Conservation (phyloP, 225 moss, liverwort and hornwort genomes). For the Bryum argenteum region DNA sequence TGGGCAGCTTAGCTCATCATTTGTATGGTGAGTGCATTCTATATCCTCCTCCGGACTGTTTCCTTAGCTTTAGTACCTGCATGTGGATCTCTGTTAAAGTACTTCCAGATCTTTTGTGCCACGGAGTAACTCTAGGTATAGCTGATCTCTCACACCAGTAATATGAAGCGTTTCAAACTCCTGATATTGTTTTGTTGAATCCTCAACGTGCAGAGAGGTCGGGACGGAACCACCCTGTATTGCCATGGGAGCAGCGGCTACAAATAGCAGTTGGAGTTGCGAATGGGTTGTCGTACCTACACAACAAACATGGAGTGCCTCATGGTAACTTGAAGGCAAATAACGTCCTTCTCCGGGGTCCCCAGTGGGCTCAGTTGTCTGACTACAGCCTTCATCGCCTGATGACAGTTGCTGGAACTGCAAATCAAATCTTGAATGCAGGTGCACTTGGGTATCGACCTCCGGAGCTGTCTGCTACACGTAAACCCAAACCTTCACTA, state of each 20-base stretch:
- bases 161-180: background rate
- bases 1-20: constrained; percentile 74
- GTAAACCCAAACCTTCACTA: constrained; percentile 77
- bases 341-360: constrained; percentile 77
- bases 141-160: background rate
- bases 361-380: constrained; percentile 66
- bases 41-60: background rate
- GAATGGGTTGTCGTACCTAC: constrained; percentile 70
- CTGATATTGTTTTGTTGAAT: background rate
- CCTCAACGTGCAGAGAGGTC: constrained; percentile 55
- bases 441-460: constrained; percentile 84
- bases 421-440: constrained; percentile 77
- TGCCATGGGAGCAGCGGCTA: constrained; percentile 78
- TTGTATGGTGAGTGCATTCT: constrained; percentile 54
- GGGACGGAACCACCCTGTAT: constrained; percentile 50
- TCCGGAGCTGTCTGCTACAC: constrained; percentile 70
- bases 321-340: constrained; percentile 88
- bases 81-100: background rate
- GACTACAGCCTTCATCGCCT: constrained; percentile 89
- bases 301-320: constrained; percentile 70
- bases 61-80: background rate
- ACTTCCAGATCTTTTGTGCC: background rate
- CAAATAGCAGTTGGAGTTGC: constrained; percentile 77
- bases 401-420: constrained; percentile 76
- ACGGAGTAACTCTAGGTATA: background rate